Base-by-base conservation (phyloP, 1,284 basidiomycete species). In the Tilletia caries region DNA sequence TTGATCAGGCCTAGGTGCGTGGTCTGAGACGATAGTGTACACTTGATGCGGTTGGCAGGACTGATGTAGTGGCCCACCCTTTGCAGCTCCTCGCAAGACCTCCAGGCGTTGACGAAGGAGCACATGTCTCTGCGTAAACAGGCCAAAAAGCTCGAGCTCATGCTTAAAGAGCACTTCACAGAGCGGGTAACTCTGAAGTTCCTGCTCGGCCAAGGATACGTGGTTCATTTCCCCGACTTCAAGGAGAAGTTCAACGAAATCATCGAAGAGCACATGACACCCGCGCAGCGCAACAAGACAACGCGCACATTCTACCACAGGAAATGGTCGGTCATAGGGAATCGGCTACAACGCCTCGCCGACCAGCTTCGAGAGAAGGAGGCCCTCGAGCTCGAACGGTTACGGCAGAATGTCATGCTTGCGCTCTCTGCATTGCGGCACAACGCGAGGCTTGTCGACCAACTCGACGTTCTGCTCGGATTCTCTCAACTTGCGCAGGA, bases 401-500 rank as follows among this genome's bases (percentile, higher is more conserved):
- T 82, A 2, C 76, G 81, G 1, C 75, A 76, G 50, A 48, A 64
- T 1, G 78, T 81, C 2, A 50, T 80, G n/a, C 44, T 23, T 0
- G 60, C 68, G 0, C 43, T 72, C 0, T n/a, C 70, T 0, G 54
- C 44, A 2, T 41, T 82, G n/a, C 88, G 91, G 60, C 85, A 86
- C 18, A 97, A 95, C 79, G 90, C 92, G 2, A 87, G 89, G 20
- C 86, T 94, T 46, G 84, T 95, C 18, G 93, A 95, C 78, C 94
- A 98, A 83, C 84, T 98, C 5, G 96, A 98, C 80, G 89, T 97
- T 6, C 87, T 89, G 0, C 83, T 92, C 1, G 88, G 89, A 0
- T 96, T 96, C 77, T 91, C 95, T 1, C 88, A 88, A 70, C 87
- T 94, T 6, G 95, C 95, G 0, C 83, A 86, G 1, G 92, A 97